A percentile compares a stretch with the other conserved stretches of the same genome.
phyloP scores from a whole-genome alignment of 2,329 filamentous ascomycete species.

The Orbilia ellipsospora region DNA sequence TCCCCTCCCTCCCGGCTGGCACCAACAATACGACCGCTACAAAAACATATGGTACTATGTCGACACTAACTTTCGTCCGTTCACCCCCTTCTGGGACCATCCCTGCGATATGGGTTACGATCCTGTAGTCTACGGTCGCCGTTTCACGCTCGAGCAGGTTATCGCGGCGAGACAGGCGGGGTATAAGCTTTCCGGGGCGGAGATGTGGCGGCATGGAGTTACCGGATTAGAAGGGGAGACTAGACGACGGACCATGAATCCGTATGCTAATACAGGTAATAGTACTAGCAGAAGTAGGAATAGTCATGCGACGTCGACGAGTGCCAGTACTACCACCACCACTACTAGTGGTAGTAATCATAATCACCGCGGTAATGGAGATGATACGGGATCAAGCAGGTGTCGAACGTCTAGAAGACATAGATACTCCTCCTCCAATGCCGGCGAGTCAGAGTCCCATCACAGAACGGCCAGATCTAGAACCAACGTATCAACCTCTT shows the following conservation, averaged over 20 bases:
- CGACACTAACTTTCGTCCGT: conserved; percentile 9
- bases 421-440: too few relatives aligned
- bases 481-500: too few relatives aligned
- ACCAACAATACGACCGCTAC: background rate
- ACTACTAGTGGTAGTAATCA: background rate
- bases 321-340: too few relatives aligned
- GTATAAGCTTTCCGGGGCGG: background rate
- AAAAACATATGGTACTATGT: conserved; percentile 12
- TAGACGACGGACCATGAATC: background rate
- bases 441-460: too few relatives aligned
- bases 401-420: too few relatives aligned
- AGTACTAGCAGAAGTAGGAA: background rate
- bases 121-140: background rate
- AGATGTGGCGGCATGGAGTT: background rate
- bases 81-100: conserved; percentile 10
- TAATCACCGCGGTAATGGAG: background rate
- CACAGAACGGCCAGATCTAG: too few relatives aligned
- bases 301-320: too few relatives aligned
- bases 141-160: conserved; percentile 8
- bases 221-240: too few relatives aligned
- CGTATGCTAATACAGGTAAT: background rate
- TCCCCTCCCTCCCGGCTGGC: conserved; percentile 27
- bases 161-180: background rate
- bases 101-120: conserved; percentile 24
- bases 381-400: background rate